A percentile compares a stretch with the other conserved stretches of the same genome.
Conservation (phyloP, 169 alveolate genomes). For the Amoebophrya sp. region DNA sequence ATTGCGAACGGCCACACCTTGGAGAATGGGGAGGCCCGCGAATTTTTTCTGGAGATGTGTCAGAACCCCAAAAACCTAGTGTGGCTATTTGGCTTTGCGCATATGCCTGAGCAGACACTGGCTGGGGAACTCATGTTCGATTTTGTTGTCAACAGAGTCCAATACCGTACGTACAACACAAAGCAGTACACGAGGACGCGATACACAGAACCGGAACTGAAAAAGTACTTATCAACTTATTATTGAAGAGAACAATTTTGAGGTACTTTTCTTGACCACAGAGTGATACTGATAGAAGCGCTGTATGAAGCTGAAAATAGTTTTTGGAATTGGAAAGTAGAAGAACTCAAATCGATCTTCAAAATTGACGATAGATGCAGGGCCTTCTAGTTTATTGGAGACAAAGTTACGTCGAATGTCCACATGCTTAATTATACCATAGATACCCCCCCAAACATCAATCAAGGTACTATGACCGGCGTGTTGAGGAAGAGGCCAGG, state of each 20-base stretch:
- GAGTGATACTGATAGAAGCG: no score
- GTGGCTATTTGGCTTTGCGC: not conserved
- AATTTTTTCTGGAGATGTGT: not conserved
- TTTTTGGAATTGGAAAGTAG: no score
- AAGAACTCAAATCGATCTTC: no score
- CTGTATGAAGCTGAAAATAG: no score
- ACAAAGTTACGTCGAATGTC: no score
- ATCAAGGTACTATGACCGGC: not conserved
- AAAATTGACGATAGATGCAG: no score
- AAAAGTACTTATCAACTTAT: not conserved
- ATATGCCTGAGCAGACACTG: not conserved
- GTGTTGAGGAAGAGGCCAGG: not conserved
- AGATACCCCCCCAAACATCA: no score
- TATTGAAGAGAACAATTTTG: no score
- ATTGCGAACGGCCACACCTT: not conserved
- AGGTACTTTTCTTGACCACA: no score
- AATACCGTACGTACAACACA: not conserved
- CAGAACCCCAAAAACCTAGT: not conserved
- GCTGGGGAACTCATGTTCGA: not conserved
- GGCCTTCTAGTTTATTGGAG: no score
- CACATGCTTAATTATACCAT: no score
- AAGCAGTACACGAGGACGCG: not conserved
- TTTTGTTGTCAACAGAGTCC: not conserved
- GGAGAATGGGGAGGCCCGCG: slow-evolving; percentile 8
- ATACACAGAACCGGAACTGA: not conserved